phyloP scores from a whole-genome alignment of 306 rosid genomes.

The Biancaea sappan region DNA sequence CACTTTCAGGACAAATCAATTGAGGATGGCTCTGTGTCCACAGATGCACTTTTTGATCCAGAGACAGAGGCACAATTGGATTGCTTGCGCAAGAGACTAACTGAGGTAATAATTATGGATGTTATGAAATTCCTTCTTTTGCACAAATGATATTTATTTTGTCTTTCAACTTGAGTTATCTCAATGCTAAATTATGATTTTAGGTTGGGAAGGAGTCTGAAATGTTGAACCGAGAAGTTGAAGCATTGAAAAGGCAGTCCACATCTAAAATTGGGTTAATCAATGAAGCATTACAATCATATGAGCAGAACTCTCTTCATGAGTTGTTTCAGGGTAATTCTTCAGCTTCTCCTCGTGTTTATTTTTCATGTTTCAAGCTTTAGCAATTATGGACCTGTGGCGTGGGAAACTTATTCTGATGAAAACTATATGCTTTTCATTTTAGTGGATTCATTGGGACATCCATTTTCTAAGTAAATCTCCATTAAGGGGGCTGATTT shows the following conservation, averaged over 20 bases:
- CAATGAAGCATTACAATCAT: conserved; percentile 42
- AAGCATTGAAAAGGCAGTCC: conserved; percentile 57
- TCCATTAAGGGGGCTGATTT: not conserved
- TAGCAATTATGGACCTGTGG: not conserved
- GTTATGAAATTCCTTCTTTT: conserved; percentile 11
- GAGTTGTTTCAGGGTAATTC: conserved; percentile 71
- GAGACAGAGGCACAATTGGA: conserved; percentile 67
- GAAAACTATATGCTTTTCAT: conserved; percentile 18
- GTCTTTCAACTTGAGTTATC: conserved; percentile 3
- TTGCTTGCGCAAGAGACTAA: conserved; percentile 61
- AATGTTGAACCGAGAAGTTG: conserved; percentile 63
- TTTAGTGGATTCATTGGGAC: not conserved
- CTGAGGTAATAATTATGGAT: conserved; percentile 43
- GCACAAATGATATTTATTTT: not conserved
- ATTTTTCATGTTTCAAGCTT: conserved; percentile 14
- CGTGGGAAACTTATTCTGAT: conserved; percentile 16
- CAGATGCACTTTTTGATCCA: conserved; percentile 41
- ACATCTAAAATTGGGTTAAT: conserved; percentile 48
- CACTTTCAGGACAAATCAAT: conserved; percentile 56
- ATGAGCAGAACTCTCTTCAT: conserved; percentile 40
- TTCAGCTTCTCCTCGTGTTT: conserved; percentile 14
- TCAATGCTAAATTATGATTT: conserved; percentile 20
- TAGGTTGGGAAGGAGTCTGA: conserved; percentile 76
- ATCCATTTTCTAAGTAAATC: not conserved
- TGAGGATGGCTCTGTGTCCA: conserved; percentile 28